Evolutionary conservation across 257 asterid genomes (phyloP).

Genomic region (Anisodus acutangulus): DNA sequence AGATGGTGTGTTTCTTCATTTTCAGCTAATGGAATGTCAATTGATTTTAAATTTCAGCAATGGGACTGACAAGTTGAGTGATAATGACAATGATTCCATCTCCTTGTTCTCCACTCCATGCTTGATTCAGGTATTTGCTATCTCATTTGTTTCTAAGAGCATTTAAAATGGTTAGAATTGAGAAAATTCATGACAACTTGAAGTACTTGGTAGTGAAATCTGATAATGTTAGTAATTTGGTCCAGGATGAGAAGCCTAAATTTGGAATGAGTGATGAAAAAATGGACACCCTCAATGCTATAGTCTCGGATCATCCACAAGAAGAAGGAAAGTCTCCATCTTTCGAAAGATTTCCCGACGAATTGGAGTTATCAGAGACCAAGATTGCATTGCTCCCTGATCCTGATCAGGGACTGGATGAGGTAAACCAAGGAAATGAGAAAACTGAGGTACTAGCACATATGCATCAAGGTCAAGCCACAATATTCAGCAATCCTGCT

Average conservation of each 20-base stretch:
- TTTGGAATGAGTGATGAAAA: conserved; percentile 33
- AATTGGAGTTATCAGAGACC: background rate
- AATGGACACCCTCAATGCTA: background rate
- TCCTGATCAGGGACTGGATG: background rate
- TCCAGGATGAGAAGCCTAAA: conserved; percentile 49
- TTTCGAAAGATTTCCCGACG: background rate
- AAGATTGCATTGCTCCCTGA: background rate
- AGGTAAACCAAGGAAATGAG: conserved; percentile 18
- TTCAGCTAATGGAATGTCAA: background rate
- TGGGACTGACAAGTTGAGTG: conserved; percentile 21
- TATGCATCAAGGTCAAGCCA: background rate
- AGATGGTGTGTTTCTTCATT: conserved; percentile 18
- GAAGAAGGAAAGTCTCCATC: background rate
- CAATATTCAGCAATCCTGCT: background rate
- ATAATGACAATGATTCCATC: background rate
- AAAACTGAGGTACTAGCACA: background rate
- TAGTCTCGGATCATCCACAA: conserved; percentile 16
- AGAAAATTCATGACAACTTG: background rate
- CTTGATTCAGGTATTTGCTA: conserved; percentile 39
- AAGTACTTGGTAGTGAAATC: background rate
- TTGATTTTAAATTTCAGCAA: conserved; percentile 30
- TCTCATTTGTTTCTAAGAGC: background rate
- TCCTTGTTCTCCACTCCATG: conserved; percentile 19
- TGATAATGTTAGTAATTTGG: conserved; percentile 33
- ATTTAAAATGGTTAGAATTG: background rate